These are phyloP conservation scores for Fraxinus baroniana DNA, from an alignment of 305 asterid genomes.

Conservation along the genomic window DNA sequence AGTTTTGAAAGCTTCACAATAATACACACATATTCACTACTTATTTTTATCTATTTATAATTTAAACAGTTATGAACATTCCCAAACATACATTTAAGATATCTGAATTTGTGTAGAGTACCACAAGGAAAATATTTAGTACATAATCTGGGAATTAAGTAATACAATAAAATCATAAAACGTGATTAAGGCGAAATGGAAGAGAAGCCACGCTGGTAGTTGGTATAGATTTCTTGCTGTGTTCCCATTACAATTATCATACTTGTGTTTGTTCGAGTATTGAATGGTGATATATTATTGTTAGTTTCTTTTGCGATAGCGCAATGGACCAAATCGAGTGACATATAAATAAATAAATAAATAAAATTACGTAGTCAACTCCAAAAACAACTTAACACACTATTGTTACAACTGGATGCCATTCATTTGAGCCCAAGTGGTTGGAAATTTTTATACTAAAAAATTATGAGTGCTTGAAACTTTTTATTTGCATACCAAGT, in stretches of 20 bases:
- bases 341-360: background rate
- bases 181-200: constrained; percentile 65
- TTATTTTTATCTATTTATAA: too few species aligned
- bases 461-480: background rate
- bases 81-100: too few species aligned
- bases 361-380: background rate
- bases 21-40: too few species aligned
- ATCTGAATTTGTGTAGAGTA: too few species aligned
- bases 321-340: background rate
- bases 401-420: background rate
- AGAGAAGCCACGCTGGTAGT: constrained; percentile 84
- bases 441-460: background rate
- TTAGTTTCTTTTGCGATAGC: constrained; percentile 1
- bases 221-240: constrained; percentile 41
- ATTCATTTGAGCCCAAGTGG: background rate
- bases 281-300: constrained; percentile 1
- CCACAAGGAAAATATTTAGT: too few species aligned
- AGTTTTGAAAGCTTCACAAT: too few species aligned
- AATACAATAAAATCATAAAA: too few species aligned
- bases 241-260: background rate
- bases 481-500: background rate
- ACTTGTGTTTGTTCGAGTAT: background rate
- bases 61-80: too few species aligned
- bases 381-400: background rate
- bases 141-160: too few species aligned